Evolutionary conservation across 768 basidiomycete species (phyloP), one percentile per base, ranked within the genome.

Genomic region (Lepiota brunneoincarnata): DNA sequence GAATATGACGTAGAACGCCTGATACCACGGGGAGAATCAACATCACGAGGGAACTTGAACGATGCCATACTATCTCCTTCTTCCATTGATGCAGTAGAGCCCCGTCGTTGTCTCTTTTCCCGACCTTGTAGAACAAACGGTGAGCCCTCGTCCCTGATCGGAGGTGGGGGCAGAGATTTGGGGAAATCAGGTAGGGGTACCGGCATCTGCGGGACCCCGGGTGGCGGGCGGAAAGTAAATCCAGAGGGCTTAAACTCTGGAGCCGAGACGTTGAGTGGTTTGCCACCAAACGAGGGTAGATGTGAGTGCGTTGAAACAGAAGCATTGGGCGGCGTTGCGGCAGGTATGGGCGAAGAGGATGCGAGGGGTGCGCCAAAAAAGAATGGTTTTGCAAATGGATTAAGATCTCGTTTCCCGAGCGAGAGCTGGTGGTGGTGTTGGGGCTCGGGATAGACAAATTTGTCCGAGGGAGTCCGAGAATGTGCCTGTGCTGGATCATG

Each of bases 311-410:
- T 52, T 44, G 73, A 53, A 12, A 69, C 35, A 39, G 75, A 63
- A 34, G 75, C 64, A 57, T 66, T 62, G 11, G 73, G 66, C 2
- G 64, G 56, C 24, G 50, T 55, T 18, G 58, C 54, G 26, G 41
- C 47, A 10, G 57, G 21, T 15, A 26, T 48, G 15, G 54, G 28
- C 3, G 42, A 64, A 40, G 44, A 67, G 11, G 70, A 66, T 23
- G 66, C 64, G 41, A 67, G 69, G 37, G 62, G 67, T 31, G 70
- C 56, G 49, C 88, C 89, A 65, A 93, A 93, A 7, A 91, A 84
- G 59, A 93, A 93, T 0, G 91, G 89, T 63, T 89, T 90, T 5
- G 91, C 91, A 46, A 81, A 76, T 0, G 91, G 91, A 64, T 93
- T 93, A 45, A 91, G 76, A 2, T 77, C 74, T 34, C 66, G 63